Percentiles rank a stretch among this genome's conserved stretches.
Evolutionary conservation across 176 grass and related monocot species (phyloP).

Genomic region (Carex parvula): DNA sequence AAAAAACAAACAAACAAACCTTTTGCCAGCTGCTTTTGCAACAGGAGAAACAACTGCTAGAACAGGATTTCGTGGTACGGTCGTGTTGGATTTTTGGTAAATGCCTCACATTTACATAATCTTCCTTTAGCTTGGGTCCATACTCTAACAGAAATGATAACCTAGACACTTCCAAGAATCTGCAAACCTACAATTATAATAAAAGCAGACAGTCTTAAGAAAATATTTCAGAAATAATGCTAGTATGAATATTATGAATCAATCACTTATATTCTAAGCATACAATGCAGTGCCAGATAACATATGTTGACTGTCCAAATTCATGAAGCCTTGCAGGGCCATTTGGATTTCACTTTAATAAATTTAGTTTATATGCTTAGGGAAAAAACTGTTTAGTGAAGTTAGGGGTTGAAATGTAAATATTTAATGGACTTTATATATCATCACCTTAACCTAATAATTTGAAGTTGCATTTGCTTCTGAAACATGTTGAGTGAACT

Average conservation of each 20-base stretch:
- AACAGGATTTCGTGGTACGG: slow-evolving; percentile 52
- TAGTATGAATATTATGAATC: not conserved
- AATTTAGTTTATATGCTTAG: not conserved
- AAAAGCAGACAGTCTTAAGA: not conserved
- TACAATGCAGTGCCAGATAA: not conserved
- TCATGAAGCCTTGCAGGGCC: not conserved
- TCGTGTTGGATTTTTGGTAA: slow-evolving; percentile 85
- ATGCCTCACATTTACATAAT: slow-evolving; percentile 87
- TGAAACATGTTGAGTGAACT: not conserved
- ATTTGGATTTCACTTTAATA: not conserved
- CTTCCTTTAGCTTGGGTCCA: slow-evolving; percentile 92
- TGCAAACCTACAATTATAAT: slow-evolving; percentile 73
- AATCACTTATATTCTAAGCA: not conserved
- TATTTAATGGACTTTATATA: not conserved
- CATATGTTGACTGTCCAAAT: not conserved
- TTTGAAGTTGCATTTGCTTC: not conserved
- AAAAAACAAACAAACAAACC: slow-evolving; percentile 35
- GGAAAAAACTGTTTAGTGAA: not conserved
- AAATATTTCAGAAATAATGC: not conserved
- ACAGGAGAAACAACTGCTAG: slow-evolving; percentile 64
- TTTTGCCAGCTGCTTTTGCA: slow-evolving; percentile 96
- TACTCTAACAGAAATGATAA: slow-evolving; percentile 95
- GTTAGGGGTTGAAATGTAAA: not conserved
- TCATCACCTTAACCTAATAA: not conserved
- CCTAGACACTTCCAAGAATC: slow-evolving; percentile 90